Percentiles rank a stretch among this genome's conserved stretches.
Evolutionary conservation across 176 grass and related monocot species (phyloP).

Genomic region (Melocanna baccifera): DNA sequence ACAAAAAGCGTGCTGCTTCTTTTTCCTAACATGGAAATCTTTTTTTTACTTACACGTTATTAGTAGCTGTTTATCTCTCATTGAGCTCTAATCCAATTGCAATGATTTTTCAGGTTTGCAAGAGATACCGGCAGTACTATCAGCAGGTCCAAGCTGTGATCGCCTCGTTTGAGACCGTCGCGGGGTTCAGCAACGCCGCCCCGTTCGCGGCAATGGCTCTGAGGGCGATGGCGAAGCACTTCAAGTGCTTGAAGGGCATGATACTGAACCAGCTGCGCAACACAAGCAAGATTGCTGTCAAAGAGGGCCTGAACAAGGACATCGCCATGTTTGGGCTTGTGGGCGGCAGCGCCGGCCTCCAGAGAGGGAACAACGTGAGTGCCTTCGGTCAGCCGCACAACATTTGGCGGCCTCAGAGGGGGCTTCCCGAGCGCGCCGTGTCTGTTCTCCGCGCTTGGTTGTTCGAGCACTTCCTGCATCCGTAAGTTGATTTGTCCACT

Average conservation of each 20-base stretch:
- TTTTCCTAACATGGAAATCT: slow-evolving; percentile 12
- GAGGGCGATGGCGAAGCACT: slow-evolving; percentile 76
- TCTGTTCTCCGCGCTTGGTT: slow-evolving; percentile 86
- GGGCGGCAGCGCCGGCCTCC: slow-evolving; percentile 34
- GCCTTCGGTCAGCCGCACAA: slow-evolving; percentile 68
- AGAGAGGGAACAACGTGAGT: slow-evolving; percentile 34
- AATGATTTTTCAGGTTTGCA: slow-evolving; percentile 49
- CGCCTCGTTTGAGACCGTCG: slow-evolving; percentile 74
- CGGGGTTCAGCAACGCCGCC: slow-evolving; percentile 66
- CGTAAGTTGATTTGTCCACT: slow-evolving; percentile 48
- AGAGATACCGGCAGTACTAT: slow-evolving; percentile 80
- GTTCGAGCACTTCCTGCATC: slow-evolving; percentile 95
- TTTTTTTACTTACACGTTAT: neutral
- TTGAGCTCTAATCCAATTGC: neutral
- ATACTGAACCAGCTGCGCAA: slow-evolving; percentile 69
- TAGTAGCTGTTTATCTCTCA: neutral
- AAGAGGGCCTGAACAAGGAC: slow-evolving; percentile 49
- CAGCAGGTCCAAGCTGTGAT: slow-evolving; percentile 81
- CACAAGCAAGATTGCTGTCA: slow-evolving; percentile 45
- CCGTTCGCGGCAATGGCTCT: slow-evolving; percentile 60
- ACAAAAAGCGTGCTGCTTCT: slow-evolving; percentile 23
- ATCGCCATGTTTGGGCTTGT: slow-evolving; percentile 56
- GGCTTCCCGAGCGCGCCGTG: slow-evolving; percentile 84
- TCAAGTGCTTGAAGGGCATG: slow-evolving; percentile 71
- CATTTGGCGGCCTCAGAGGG: slow-evolving; percentile 92